A percentile compares a stretch with the other conserved stretches of the same genome.
Evolutionary conservation across 257 asterid genomes (phyloP).

Genomic region (Rhazya stricta): DNA sequence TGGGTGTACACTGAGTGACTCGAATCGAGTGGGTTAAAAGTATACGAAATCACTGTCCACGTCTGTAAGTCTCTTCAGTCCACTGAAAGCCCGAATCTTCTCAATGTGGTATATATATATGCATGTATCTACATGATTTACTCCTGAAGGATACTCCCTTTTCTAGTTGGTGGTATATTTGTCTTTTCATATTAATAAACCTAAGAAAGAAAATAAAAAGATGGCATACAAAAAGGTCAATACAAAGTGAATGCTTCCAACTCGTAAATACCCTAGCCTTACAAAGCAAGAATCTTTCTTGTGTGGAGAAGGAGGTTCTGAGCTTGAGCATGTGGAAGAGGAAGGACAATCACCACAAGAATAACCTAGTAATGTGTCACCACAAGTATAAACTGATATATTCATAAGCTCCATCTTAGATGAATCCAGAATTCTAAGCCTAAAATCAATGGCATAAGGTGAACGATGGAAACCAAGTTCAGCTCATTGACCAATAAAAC

Average conservation of each 20-base stretch:
- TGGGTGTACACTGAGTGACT: too few species aligned
- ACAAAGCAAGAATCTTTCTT: slow-evolving; percentile 67
- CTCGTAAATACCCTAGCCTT: slow-evolving; percentile 73
- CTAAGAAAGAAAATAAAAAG: slow-evolving; percentile 65
- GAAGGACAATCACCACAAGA: slow-evolving; percentile 99
- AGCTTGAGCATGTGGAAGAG: slow-evolving; percentile 55
- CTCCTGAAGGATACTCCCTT: too few species aligned
- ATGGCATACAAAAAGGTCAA: slow-evolving; percentile 54
- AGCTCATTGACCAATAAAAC: slow-evolving; percentile 71
- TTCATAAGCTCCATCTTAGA: slow-evolving; percentile 88
- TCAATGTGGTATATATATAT: too few species aligned
- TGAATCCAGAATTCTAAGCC: slow-evolving; percentile 55
- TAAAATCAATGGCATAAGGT: slow-evolving; percentile 77
- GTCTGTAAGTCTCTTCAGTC: too few species aligned
- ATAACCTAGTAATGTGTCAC: slow-evolving; percentile 90
- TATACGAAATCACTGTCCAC: too few species aligned
- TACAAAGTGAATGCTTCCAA: slow-evolving; percentile 69
- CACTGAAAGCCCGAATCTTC: too few species aligned
- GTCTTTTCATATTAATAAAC: too few species aligned
- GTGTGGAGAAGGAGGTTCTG: slow-evolving; percentile 60
- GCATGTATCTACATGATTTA: too few species aligned
- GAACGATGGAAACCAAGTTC: slow-evolving; percentile 80
- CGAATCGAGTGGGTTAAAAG: too few species aligned
- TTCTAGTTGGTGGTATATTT: too few species aligned
- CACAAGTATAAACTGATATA: slow-evolving; percentile 70